A percentile compares a stretch with the other conserved stretches of the same genome.
Conservation (phyloP, 805 yeast species). For the Saccharomyces kudriavzevii region DNA sequence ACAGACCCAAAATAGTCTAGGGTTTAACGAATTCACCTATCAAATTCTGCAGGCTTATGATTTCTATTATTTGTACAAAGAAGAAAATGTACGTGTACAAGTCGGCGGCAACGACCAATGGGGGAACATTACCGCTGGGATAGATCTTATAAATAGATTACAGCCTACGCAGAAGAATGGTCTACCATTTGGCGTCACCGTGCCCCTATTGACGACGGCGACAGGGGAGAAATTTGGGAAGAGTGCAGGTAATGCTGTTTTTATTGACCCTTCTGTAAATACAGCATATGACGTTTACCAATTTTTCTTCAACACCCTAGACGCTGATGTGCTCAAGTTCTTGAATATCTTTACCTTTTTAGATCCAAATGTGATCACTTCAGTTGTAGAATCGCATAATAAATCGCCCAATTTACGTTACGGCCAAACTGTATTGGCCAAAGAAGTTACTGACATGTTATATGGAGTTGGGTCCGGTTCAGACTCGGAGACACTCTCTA, state of each 20-base stretch:
- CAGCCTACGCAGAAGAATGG: conserved; percentile 10
- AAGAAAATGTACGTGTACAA: conserved; percentile 58
- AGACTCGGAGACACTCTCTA: conserved; percentile 58
- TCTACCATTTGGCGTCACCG: conserved; percentile 68
- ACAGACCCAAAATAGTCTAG: conserved; percentile 63
- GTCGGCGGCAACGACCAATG: conserved; percentile 97
- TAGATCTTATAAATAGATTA: conserved; percentile 70
- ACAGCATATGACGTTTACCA: conserved; percentile 79
- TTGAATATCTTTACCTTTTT: conserved; percentile 73
- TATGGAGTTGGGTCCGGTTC: conserved; percentile 77
- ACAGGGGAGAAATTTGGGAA: conserved; percentile 93
- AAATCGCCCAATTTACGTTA: conserved; percentile 52
- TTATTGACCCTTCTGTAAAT: conserved; percentile 68
- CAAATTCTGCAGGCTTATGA: conserved; percentile 92
- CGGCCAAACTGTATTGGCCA: conserved; percentile 74
- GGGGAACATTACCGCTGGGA: conserved; percentile 96
- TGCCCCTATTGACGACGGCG: conserved; percentile 80
- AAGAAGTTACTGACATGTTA: conserved; percentile 76
- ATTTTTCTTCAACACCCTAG: conserved; percentile 71
- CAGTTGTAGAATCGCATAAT: conserved; percentile 44
- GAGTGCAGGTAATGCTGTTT: conserved; percentile 93
- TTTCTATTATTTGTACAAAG: conserved; percentile 67
- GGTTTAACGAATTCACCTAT: conserved; percentile 90
- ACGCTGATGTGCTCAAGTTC: conserved; percentile 61
- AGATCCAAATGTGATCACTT: conserved; percentile 52